Evolutionary conservation across 2,329 filamentous ascomycete species (phyloP), one percentile per base, ranked within the genome.

Genomic region (Hypoxylon sp.): DNA sequence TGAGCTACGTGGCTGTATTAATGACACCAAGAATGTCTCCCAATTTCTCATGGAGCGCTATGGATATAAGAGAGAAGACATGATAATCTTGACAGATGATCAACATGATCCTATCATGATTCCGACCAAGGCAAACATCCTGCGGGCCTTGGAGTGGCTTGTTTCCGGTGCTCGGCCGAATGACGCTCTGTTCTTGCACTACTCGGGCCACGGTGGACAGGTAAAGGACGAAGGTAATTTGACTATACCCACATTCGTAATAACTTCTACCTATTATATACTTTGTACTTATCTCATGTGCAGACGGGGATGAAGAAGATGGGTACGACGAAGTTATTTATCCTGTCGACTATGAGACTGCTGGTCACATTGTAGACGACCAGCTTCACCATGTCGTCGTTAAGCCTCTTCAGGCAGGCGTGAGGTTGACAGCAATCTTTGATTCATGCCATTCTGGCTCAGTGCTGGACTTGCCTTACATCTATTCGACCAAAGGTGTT

Each of bases 321-420:
- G 92, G 92, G 45, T 93, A 92, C 75, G 92, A 94, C 73, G 92
- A 94, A 77, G 91, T 94, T 67, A 92, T 95, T 72, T 94, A 94
- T 76, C 92, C 92, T 0, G 91, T 94, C 17, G 92, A 95, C 78
- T 94, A 93, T 81, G 84, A 91, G 72, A 88, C 90, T 73, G 89
- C 87, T n/a, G 92, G 92, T 41, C 91, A 94, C 78, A 93, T 95
- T 72, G 91, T 92, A 23, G 92, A 94, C 77, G 92, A 95, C 76
- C 90, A 94, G 78, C 92, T 95, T 88, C 92, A 94, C 77, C 82
- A 87, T 55, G 90, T 93, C 76, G 91, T 93, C 84, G 86, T 90
- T 53, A 81, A 80, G 60, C 87, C 87, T 10, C 77, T 90, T 21
- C 80, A 82, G 60, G 79, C 82, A 4, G 87, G 87, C 57, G 87